A percentile compares a stretch with the other conserved stretches of the same genome.
phyloP scores from a whole-genome alignment of 1,284 basidiomycete species.

The Melanopsichium pennsylvanicum region DNA sequence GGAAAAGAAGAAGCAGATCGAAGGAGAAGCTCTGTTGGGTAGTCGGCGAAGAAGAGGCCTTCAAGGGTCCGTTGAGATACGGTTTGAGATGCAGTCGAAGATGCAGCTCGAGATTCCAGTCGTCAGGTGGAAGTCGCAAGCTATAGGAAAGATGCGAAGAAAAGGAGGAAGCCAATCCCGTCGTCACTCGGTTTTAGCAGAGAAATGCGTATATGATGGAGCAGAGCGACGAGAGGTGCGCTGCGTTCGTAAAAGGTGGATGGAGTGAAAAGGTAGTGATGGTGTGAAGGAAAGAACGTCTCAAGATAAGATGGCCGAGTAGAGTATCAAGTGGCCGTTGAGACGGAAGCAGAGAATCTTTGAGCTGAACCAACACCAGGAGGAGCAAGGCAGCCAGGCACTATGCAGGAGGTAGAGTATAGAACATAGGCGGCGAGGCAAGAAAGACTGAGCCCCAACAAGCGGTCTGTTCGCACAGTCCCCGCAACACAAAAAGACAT shows the following conservation, averaged over 20 bases:
- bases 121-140: conserved; percentile 34
- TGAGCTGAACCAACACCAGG: too few relatives aligned
- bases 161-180: conserved; percentile 26
- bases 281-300: conserved; percentile 25
- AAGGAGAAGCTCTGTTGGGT: conserved; percentile 4
- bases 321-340: not conserved
- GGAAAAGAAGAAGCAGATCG: conserved; percentile 6
- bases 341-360: not conserved
- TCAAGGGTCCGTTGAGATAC: not conserved
- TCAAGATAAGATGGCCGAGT: not conserved
- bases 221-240: conserved; percentile 9
- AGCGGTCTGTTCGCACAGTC: conserved; percentile 14
- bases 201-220: not conserved
- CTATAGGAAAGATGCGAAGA: conserved; percentile 1
- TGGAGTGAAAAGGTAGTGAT: conserved; percentile 9
- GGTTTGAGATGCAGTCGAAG: not conserved
- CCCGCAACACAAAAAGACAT: conserved; percentile 17
- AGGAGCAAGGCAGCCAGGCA: too few relatives aligned
- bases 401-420: too few relatives aligned
- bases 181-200: conserved; percentile 45
- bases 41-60: not conserved
- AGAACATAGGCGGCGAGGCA: not conserved
- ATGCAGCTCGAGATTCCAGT: conserved; percentile 27
- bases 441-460: conserved; percentile 22
- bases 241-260: conserved; percentile 11